A percentile compares a stretch with the other conserved stretches of the same genome.
These are phyloP conservation scores for Chlamydomonas reinhardtii DNA, from an alignment of 163 green algal genomes.

Conservation along the genomic window DNA sequence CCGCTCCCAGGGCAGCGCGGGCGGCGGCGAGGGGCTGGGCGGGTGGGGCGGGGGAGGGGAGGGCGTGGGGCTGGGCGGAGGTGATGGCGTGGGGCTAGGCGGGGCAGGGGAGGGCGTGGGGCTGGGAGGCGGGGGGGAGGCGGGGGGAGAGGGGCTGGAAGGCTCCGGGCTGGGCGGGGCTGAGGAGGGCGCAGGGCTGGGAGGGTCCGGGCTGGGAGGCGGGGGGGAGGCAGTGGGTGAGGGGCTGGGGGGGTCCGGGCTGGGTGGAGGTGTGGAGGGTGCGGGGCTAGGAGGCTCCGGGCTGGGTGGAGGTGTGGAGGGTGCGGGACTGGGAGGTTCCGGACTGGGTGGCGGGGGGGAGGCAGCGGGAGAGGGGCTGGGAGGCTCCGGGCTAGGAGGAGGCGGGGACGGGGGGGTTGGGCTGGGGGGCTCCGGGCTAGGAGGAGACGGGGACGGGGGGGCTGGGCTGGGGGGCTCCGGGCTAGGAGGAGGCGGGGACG, in stretches of 20 bases:
- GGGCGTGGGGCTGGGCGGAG: not conserved
- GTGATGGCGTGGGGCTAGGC: not conserved
- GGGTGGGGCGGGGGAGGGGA: not conserved
- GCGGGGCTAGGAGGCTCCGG: not conserved
- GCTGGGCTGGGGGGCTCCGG: slow-evolving; percentile 4
- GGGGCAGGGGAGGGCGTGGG: not conserved
- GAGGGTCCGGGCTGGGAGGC: not conserved
- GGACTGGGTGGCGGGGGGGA: not conserved
- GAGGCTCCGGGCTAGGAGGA: not conserved
- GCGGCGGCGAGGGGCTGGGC: not conserved
- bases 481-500: not conserved
- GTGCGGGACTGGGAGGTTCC: not conserved
- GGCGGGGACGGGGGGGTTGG: not conserved
- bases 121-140: not conserved
- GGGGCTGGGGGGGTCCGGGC: slow-evolving; percentile 4
- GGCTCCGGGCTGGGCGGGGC: not conserved
- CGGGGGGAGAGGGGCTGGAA: not conserved
- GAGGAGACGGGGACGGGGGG: not conserved
- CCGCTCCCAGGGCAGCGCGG: not conserved
- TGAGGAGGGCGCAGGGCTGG: not conserved
- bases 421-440: not conserved
- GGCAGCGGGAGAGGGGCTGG: not conserved
- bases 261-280: not conserved
- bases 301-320: not conserved
- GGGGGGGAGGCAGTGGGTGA: not conserved